phyloP scores from a whole-genome alignment of 768 basidiomycete species.

The Termitomyces heimii region DNA sequence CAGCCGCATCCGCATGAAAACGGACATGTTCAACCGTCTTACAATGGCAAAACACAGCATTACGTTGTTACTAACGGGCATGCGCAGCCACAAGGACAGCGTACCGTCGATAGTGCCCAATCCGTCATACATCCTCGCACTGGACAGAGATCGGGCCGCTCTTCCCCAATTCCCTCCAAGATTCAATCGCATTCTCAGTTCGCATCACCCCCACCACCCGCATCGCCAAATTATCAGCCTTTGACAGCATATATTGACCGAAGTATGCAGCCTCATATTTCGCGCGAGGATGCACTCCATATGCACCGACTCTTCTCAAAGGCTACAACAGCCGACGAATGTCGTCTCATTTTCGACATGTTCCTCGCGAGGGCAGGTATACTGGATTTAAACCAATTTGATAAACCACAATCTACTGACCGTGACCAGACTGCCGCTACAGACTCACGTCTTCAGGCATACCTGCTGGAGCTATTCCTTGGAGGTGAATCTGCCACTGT shows the following conservation, averaged over 20 bases:
- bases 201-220: neutral
- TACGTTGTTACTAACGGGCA: neutral
- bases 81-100: neutral
- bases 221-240: slow-evolving; percentile 14
- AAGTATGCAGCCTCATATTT: slow-evolving; percentile 18
- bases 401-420: slow-evolving; percentile 27
- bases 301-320: slow-evolving; percentile 61
- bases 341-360: slow-evolving; percentile 79
- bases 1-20: slow-evolving; percentile 1
- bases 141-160: neutral
- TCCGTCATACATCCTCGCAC: neutral
- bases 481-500: slow-evolving; percentile 15
- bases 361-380: slow-evolving; percentile 63
- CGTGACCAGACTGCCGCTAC: slow-evolving; percentile 8
- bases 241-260: slow-evolving; percentile 10
- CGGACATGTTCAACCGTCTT: neutral
- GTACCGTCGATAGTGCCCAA: neutral
- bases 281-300: slow-evolving; percentile 48
- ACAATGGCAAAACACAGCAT: neutral
- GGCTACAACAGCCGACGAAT: slow-evolving; percentile 77
- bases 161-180: neutral
- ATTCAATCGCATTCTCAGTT: slow-evolving; percentile 1
- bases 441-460: slow-evolving; percentile 37
- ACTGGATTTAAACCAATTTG: slow-evolving; percentile 23
- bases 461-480: slow-evolving; percentile 44